A percentile compares a stretch with the other conserved stretches of the same genome.
Conservation (phyloP, 176 grass and related monocot species). For the Hordeum marinum region DNA sequence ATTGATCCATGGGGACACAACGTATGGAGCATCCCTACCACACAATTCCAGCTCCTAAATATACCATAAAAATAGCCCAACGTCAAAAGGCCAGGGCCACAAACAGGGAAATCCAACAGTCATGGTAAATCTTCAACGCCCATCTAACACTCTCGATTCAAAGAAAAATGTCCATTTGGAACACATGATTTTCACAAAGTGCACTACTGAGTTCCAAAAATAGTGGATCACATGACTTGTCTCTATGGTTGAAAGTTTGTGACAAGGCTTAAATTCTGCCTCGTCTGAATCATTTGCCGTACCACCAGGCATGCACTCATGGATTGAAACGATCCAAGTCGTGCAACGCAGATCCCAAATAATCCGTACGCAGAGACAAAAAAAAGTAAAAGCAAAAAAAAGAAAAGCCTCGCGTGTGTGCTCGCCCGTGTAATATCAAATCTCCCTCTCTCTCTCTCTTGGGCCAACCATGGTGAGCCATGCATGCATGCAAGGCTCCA, state of each 20-base stretch:
- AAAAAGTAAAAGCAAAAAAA: neutral
- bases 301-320: neutral
- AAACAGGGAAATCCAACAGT: neutral
- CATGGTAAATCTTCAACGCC: neutral
- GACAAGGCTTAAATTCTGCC: too few relatives aligned
- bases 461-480: slow-evolving; percentile 25
- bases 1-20: slow-evolving; percentile 44
- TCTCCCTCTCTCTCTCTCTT: neutral
- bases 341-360: neutral
- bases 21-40: slow-evolving; percentile 36
- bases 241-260: too few relatives aligned
- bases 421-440: neutral
- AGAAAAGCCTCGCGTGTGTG: neutral
- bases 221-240: too few relatives aligned
- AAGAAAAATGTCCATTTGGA: too few relatives aligned
- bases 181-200: too few relatives aligned
- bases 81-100: neutral
- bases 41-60: slow-evolving; percentile 13
- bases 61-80: neutral
- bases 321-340: neutral
- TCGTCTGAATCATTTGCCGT: too few relatives aligned
- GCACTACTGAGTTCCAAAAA: too few relatives aligned
- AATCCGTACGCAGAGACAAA: neutral
- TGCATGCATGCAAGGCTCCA: slow-evolving; percentile 36
- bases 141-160: neutral